Base-by-base conservation (phyloP, 345 rosid genomes). In the Raphanus sativus region DNA sequence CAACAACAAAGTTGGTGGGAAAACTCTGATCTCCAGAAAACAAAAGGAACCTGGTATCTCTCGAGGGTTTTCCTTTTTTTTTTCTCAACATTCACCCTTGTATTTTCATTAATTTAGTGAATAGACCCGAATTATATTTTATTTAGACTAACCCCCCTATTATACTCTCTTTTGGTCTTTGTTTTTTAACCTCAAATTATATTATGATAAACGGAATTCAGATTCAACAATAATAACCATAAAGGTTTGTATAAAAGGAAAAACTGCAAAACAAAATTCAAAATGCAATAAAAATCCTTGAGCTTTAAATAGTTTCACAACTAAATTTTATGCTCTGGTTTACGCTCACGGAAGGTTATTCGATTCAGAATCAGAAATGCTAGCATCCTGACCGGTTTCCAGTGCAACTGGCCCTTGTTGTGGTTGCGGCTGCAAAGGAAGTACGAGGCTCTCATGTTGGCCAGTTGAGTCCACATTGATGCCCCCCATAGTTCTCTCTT, bases 331-430 rank as follows among this genome's bases (percentile, higher is more conserved):
- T 45, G 8, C 29, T 73, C 7, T 26, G 7, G 56, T 56, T 17
- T 21, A 55, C 2, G 26, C 4, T 60, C 38, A 29, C 29, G 36
- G 38, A 71, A 9, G 15, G 9, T 42, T 42, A 3, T 11, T 42
- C n/a, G 52, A 40, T 71, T 2, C 45, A 11, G 30, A 26, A 64
- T 38, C 12, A 36, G 21, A 65, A 68, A 16, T 36, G 12, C n/a
- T 12, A 38, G 13, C 38, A 55, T 65, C 55, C 13, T 36, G 40
- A 55, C 56, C 36, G 6, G 38, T 70, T 2, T 70, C 75, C 75
- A 25, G 13, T 26, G 9, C 59, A 16, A 7, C 8, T 12, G 16
- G 28, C 28, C 17, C 64, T 15, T 74, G 28, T 34, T 54, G 70
- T 74, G 38, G 77, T n/a, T 63, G 52, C 54, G 12, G 6, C 45